A percentile compares a stretch with the other conserved stretches of the same genome.
Evolutionary conservation across 345 rosid species (phyloP).

Genomic region (Salix dunnii): DNA sequence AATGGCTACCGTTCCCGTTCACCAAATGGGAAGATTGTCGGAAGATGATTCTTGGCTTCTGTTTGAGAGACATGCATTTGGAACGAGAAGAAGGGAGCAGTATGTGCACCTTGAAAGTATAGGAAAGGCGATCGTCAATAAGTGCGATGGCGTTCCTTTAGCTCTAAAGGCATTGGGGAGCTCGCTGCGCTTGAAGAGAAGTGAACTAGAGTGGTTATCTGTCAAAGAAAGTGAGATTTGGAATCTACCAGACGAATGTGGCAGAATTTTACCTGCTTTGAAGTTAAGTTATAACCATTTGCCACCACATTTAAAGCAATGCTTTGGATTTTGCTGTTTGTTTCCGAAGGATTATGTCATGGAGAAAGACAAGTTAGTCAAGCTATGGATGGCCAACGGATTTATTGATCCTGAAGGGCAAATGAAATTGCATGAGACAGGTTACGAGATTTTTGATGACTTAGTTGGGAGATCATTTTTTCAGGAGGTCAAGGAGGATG

Average conservation of each 20-base stretch:
- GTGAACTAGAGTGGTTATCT: neutral
- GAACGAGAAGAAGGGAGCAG: too few relatives aligned
- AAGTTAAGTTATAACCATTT: slow-evolving; percentile 7
- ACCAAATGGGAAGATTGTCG: neutral
- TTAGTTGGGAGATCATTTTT: slow-evolving; percentile 20
- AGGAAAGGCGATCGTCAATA: slow-evolving; percentile 11
- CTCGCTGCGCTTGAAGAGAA: slow-evolving; percentile 1
- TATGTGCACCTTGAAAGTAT: neutral
- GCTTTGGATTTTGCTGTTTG: slow-evolving; percentile 4
- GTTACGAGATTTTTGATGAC: slow-evolving; percentile 14
- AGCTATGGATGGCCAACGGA: slow-evolving; percentile 31
- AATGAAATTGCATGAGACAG: slow-evolving; percentile 7
- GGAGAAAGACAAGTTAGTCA: neutral
- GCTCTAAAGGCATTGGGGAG: slow-evolving; percentile 9
- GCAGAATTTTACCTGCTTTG: neutral
- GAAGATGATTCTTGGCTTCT: slow-evolving; percentile 13
- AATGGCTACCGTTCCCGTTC: neutral
- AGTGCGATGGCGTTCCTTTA: slow-evolving; percentile 19
- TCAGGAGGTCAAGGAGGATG: neutral
- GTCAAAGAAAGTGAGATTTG: too few relatives aligned
- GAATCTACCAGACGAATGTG: neutral
- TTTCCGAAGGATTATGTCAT: slow-evolving; percentile 2
- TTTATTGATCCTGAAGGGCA: neutral
- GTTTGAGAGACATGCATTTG: slow-evolving; percentile 9
- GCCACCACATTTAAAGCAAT: neutral